These are phyloP conservation scores for Pythium folliculosum DNA, from an alignment of 352 stramenopile species.

Conservation along the genomic window DNA sequence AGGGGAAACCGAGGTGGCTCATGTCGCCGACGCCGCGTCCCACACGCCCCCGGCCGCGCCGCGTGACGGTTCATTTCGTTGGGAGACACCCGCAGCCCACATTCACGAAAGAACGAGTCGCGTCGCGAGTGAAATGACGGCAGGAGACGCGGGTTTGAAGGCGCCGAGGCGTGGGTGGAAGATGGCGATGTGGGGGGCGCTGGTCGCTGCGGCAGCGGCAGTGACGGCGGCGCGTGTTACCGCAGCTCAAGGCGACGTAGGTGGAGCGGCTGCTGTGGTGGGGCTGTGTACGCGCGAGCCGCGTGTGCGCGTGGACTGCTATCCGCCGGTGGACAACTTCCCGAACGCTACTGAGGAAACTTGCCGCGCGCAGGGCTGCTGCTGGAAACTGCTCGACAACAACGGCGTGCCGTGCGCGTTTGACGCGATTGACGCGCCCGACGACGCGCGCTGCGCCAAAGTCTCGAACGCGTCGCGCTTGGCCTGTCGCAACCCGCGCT, in stretches of 20 bases:
- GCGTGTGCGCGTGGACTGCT: constrained; percentile 63
- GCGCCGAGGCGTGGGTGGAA: constrained; percentile 3
- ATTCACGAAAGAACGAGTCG: constrained; percentile 5
- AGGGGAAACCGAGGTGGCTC: background rate
- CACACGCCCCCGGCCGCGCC: background rate
- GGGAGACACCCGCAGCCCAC: background rate
- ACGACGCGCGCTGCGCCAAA: constrained; percentile 28
- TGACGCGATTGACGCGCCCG: constrained; percentile 31
- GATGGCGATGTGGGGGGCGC: constrained; percentile 24
- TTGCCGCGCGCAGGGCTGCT: constrained; percentile 83
- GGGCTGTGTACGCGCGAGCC: constrained; percentile 35
- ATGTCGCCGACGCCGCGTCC: constrained; percentile 24
- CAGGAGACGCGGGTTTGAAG: background rate
- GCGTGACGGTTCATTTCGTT: background rate
- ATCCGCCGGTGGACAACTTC: constrained; percentile 59
- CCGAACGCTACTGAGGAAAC: constrained; percentile 73
- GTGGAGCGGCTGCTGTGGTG: constrained; percentile 1
- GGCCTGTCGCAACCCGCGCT: constrained; percentile 78
- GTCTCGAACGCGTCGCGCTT: constrained; percentile 51
- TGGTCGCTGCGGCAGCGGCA: no score
- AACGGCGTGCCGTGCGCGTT: constrained; percentile 67
- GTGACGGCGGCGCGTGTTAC: background rate
- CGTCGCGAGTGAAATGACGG: constrained; percentile 10
- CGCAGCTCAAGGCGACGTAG: background rate
- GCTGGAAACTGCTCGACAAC: constrained; percentile 71